phyloP scores from a whole-genome alignment of 805 yeast species.

The Nakazawaea molendinolei region DNA sequence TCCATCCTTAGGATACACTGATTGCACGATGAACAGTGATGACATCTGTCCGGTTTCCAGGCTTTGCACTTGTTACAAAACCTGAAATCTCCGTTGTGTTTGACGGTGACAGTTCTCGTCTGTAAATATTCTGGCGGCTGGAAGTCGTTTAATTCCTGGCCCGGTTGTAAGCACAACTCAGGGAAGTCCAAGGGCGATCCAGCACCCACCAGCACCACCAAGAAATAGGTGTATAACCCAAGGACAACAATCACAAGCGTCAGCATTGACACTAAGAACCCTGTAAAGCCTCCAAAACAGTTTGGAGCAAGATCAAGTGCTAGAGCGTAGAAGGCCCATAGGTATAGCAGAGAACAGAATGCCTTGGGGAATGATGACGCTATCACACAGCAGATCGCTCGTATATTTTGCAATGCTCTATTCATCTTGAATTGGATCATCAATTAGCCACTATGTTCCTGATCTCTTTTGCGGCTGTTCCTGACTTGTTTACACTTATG shows the following conservation, averaged over 20 bases:
- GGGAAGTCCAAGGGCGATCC: conserved; percentile 61
- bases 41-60: conserved; percentile 58
- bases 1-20: conserved; percentile 47
- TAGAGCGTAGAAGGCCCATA: conserved; percentile 43
- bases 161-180: conserved; percentile 27
- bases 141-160: conserved; percentile 9
- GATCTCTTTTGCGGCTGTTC: too few species aligned
- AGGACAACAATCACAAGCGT: conserved; percentile 27
- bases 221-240: conserved; percentile 44
- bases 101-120: conserved; percentile 36
- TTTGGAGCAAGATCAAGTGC: conserved; percentile 22
- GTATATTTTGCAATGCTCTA: conserved; percentile 15
- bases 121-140: conserved; percentile 36
- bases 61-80: conserved; percentile 44
- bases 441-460: too few species aligned
- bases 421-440: conserved; percentile 3
- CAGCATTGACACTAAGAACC: conserved; percentile 17
- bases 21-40: conserved; percentile 47
- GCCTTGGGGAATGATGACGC: conserved; percentile 43
- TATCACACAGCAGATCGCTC: conserved; percentile 27
- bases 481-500: too few species aligned
- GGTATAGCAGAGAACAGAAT: conserved; percentile 32
- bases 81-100: conserved; percentile 58
- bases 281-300: conserved; percentile 15
- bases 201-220: conserved; percentile 46